Evolutionary conservation across 129 eudicot genomes (phyloP).

Genomic region (sunflower (Helianthus annuus)): HanXRQr2.0-SUNRISE NC_035442.2:109831829-109832328

Average conservation of each 20-base stretch:
- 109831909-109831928: constrained; percentile 5
- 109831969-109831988: constrained; percentile 30
- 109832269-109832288: constrained; percentile 20
- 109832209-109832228: constrained; percentile 38
- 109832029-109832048: constrained; percentile 24
- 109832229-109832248: constrained; percentile 11
- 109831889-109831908: constrained; percentile 9
- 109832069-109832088: constrained; percentile 21
- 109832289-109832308: background rate
- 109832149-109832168: constrained; percentile 67
- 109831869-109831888: constrained; percentile 20
- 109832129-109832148: constrained; percentile 55
- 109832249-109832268: constrained; percentile 15
- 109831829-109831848: constrained; percentile 19
- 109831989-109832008: constrained; percentile 25
- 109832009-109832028: constrained; percentile 36
- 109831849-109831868: constrained; percentile 30
- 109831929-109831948: constrained; percentile 14
- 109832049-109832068: constrained; percentile 18
- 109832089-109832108: constrained; percentile 39
- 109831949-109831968: constrained; percentile 41
- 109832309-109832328: too few species aligned
- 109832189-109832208: constrained; percentile 40
- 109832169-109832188: constrained; percentile 67
- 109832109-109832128: constrained; percentile 62